Conservation (phyloP, 805 yeast species). For the Candida ficus region DNA sequence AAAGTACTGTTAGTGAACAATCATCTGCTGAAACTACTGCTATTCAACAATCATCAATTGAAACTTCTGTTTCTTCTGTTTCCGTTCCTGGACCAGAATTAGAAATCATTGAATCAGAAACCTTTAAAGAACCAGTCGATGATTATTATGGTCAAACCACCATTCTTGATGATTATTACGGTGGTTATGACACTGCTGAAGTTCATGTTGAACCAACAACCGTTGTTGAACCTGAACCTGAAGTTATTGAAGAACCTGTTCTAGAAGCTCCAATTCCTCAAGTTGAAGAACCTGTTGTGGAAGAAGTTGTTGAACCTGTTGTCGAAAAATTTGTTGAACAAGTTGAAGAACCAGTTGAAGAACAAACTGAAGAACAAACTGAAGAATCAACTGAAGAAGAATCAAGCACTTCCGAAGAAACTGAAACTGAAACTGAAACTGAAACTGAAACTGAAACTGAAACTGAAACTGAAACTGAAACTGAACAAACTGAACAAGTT, state of each 20-base stretch:
- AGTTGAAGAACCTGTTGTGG: neutral
- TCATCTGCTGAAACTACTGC: neutral
- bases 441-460: slow-evolving; percentile 2
- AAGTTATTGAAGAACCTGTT: slow-evolving; percentile 3
- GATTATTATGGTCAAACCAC: neutral
- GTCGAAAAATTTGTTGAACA: slow-evolving; percentile 1
- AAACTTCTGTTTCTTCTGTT: neutral
- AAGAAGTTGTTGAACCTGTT: slow-evolving; percentile 1
- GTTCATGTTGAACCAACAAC: slow-evolving; percentile 1
- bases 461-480: slow-evolving; percentile 4
- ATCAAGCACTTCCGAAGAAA: neutral
- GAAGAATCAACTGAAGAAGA: neutral
- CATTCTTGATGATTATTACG: neutral
- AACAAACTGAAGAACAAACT: neutral
- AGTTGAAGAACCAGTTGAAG: neutral
- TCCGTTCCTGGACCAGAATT: neutral
- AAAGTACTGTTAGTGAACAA: too few relatives aligned
- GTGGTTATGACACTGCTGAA: neutral
- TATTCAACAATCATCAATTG: neutral
- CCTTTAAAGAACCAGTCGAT: too few relatives aligned
- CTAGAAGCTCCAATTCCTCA: neutral
- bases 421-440: slow-evolving; percentile 1
- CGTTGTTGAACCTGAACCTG: neutral
- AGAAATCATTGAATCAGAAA: neutral
- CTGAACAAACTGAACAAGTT: neutral